phyloP scores from a whole-genome alignment of 352 stramenopile species.

The Phytophthora rubi region DNA sequence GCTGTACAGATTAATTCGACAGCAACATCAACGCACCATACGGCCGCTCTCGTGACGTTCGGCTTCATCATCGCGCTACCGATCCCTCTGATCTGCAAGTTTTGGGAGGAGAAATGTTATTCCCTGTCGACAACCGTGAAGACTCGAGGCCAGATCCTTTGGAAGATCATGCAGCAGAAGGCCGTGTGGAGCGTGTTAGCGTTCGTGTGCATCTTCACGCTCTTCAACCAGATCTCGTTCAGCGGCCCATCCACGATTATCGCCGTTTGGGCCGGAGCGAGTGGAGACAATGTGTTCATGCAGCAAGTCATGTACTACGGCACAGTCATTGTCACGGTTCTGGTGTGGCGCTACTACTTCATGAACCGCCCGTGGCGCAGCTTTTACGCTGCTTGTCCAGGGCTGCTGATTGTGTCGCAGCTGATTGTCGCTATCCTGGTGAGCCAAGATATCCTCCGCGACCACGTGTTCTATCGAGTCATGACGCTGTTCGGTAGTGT shows the following conservation, averaged over 20 bases:
- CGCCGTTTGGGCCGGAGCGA: conserved; percentile 34
- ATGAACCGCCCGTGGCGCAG: conserved; percentile 34
- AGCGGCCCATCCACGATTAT: conserved; percentile 31
- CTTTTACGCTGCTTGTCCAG: conserved; percentile 38
- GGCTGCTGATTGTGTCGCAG: conserved; percentile 39
- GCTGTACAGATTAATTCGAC: conserved; percentile 6
- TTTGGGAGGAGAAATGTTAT: conserved; percentile 54
- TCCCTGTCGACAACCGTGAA: conserved; percentile 49
- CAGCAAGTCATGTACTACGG: conserved; percentile 32
- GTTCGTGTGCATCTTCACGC: conserved; percentile 52
- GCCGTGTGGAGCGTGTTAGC: conserved; percentile 51
- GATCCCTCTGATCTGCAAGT: conserved; percentile 42
- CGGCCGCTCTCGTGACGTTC: conserved; percentile 33
- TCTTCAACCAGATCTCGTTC: conserved; percentile 50
- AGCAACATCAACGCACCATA: conserved; percentile 16
- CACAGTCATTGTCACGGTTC: conserved; percentile 28
- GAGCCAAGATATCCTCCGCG: conserved; percentile 35
- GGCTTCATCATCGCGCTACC: conserved; percentile 36
- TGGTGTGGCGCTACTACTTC: conserved; percentile 45
- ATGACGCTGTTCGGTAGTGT: conserved; percentile 34
- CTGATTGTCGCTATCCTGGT: conserved; percentile 33
- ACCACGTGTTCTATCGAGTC: conserved; percentile 40
- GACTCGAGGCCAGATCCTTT: conserved; percentile 46
- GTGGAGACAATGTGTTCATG: conserved; percentile 33
- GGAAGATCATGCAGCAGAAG: conserved; percentile 64